A percentile compares a stretch with the other conserved stretches of the same genome.
Conservation (phyloP, 1,284 basidiomycete species). For the Cutaneotrichosporon arboriforme region DNA sequence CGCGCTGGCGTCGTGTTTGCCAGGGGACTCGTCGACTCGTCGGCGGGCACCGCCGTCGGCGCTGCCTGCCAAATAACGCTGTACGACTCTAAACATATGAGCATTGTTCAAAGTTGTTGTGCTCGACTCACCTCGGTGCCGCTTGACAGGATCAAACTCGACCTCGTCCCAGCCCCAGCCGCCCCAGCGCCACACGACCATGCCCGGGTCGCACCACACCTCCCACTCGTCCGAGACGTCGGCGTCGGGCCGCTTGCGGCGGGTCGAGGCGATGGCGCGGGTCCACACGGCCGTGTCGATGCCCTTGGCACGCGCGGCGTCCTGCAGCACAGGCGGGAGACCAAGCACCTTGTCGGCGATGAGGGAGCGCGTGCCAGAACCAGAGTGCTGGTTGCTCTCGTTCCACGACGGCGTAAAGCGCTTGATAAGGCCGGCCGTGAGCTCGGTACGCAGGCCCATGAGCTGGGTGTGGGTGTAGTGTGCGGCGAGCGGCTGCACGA, state of each 20-base stretch:
- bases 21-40: slow-evolving; percentile 7
- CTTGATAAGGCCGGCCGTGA: slow-evolving; percentile 21
- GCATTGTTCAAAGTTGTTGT: neutral
- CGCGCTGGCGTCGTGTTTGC: slow-evolving; percentile 28
- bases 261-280: slow-evolving; percentile 23
- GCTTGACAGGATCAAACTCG: slow-evolving; percentile 40
- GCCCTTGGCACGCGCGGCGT: slow-evolving; percentile 25
- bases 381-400: slow-evolving; percentile 29
- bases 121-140: slow-evolving; percentile 32
- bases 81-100: slow-evolving; percentile 29
- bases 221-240: slow-evolving; percentile 41
- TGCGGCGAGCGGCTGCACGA: slow-evolving; percentile 33
- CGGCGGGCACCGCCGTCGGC: slow-evolving; percentile 4
- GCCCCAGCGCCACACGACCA: slow-evolving; percentile 45
- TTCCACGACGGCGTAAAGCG: slow-evolving; percentile 38
- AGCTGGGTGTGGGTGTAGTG: slow-evolving; percentile 33
- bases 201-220: slow-evolving; percentile 48
- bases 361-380: slow-evolving; percentile 40
- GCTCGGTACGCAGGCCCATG: slow-evolving; percentile 27
- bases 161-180: slow-evolving; percentile 46
- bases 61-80: slow-evolving; percentile 41
- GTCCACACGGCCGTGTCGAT: slow-evolving; percentile 35
- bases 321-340: slow-evolving; percentile 29
- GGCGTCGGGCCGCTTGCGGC: slow-evolving; percentile 13
- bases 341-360: slow-evolving; percentile 33